These are phyloP conservation scores for Triglochin maritima DNA, from an alignment of 106 monocot genomes.

Conservation along the genomic window DNA sequence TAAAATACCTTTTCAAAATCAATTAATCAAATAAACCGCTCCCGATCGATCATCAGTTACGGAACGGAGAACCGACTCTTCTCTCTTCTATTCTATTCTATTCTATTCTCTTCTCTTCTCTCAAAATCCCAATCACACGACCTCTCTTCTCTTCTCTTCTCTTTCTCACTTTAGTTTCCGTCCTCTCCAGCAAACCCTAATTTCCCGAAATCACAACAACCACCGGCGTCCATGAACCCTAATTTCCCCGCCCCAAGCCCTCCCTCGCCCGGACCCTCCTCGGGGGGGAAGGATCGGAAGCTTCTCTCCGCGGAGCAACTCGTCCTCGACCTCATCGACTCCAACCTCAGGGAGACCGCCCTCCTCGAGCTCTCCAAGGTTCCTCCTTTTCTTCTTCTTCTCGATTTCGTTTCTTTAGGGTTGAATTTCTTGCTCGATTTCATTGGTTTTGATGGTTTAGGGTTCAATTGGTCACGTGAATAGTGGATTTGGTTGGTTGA, in stretches of 20 bases:
- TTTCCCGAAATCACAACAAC: slow-evolving; percentile 8
- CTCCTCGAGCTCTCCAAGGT: slow-evolving; percentile 97
- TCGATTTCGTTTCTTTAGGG: no score
- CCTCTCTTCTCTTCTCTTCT: background rate
- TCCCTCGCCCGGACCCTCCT: background rate
- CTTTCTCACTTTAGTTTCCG: background rate
- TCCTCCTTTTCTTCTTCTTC: background rate
- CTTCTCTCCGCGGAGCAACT: slow-evolving; percentile 86
- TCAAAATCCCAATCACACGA: background rate
- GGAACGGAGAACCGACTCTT: no score
- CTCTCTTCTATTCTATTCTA: no score
- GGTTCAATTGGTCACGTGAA: no score
- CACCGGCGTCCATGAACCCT: slow-evolving; percentile 19
- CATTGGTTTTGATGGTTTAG: no score
- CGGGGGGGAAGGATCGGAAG: slow-evolving; percentile 46
- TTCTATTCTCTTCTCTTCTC: no score
- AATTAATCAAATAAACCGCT: no score
- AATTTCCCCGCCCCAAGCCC: slow-evolving; percentile 8
- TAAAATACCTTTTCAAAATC: no score
- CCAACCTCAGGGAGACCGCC: slow-evolving; percentile 85
- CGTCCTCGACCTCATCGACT: slow-evolving; percentile 80
- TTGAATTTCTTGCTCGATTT: no score
- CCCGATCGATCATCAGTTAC: no score
- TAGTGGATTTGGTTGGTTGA: no score
- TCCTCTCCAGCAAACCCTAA: slow-evolving; percentile 8